Conservation (phyloP, 345 rosid species). For the Sapria himalayana region DNA sequence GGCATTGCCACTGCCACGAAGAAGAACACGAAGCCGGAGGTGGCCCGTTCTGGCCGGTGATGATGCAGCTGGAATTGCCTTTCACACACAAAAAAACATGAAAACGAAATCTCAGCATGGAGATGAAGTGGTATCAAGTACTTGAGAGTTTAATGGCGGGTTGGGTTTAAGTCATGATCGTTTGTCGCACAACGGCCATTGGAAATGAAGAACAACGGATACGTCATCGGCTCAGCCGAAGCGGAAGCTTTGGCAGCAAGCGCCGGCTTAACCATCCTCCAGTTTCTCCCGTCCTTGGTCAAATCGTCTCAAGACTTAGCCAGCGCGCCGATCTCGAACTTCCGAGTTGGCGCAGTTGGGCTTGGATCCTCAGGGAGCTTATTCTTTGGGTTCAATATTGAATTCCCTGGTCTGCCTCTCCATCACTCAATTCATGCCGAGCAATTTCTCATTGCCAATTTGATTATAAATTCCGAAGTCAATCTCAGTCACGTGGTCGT, state of each 20-base stretch:
- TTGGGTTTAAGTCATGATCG: too few relatives aligned
- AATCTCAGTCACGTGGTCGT: conserved; percentile 40
- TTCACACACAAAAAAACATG: too few relatives aligned
- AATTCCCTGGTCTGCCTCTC: conserved; percentile 85
- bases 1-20: too few relatives aligned
- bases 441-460: conserved; percentile 81
- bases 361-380: conserved; percentile 78
- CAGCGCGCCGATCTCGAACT: conserved; percentile 69
- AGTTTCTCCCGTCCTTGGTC: conserved; percentile 56
- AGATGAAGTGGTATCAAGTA: too few relatives aligned
- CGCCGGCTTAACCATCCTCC: conserved; percentile 24
- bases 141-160: too few relatives aligned
- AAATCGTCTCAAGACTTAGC: conserved; percentile 40
- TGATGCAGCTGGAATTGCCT: too few relatives aligned
- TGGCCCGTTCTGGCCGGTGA: too few relatives aligned
- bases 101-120: too few relatives aligned
- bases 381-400: conserved; percentile 70
- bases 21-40: too few relatives aligned
- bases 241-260: conserved; percentile 45
- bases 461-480: conserved; percentile 43
- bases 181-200: too few relatives aligned
- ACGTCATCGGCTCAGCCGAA: conserved; percentile 46
- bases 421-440: conserved; percentile 89
- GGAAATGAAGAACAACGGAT: conserved; percentile 13
- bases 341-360: conserved; percentile 63